Base-by-base conservation (phyloP, 106 monocot species). In the Narthecium ossifragum region DNA sequence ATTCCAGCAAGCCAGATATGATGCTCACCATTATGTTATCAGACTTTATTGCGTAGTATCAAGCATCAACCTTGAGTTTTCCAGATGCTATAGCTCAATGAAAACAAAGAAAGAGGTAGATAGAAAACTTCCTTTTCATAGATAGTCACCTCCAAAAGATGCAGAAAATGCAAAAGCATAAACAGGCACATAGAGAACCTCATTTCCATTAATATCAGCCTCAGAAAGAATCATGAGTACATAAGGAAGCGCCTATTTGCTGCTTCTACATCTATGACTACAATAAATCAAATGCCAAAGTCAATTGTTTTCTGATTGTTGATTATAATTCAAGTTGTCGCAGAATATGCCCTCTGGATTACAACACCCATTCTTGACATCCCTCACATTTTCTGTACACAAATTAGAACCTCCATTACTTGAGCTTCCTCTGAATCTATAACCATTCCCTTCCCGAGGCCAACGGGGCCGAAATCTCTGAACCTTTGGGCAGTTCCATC, bases 221-320 rank as follows among this genome's bases (percentile, higher is more conserved):
- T 60, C 50, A 57, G 48, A 65, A 75, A 71, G 62, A 75, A 71
- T 62, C 28, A 77, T 31, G 71, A 52, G 41, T 59, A 59, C 71
- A 63, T 49, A 26, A 22, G 37, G 55, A 70, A 72, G 45, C 63
- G n/a, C 62, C 63, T 53, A 69, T 62, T 70, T 75, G 57, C 45
- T 31, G 62, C 53, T 57, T 52, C 40, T 52, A 34, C 38, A 50
- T 32, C 31, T 49, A 39, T 53, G 32, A 20, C 47, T 37, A 51
- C 24, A 53, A 60, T 57, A 61, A 65, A 65, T 65, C 28, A 40
- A 65, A 69, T 66, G 56, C 34, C 36, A 59, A 29, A 34, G 57
- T 52, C 61, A 63, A 10, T 53, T 46, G 57, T 59, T 45, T 6
- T 63, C 43, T 29, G 25, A 21, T 34, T 54, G 64, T 31, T 72